Conservation (phyloP, 2,329 filamentous ascomycete species). For the Polychaeton citri region DNA sequence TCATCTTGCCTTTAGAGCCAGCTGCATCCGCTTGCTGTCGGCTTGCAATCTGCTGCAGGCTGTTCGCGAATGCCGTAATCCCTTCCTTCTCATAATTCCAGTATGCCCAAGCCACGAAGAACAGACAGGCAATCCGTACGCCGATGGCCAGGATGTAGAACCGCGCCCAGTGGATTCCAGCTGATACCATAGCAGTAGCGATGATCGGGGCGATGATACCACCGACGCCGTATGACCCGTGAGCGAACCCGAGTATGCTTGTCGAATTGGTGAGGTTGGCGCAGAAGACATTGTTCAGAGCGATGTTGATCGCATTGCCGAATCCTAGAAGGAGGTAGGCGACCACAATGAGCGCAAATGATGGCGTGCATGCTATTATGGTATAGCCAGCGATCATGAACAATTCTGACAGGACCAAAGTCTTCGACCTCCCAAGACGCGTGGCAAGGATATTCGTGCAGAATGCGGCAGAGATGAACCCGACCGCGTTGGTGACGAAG, state of each 20-base stretch:
- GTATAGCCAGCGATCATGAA: conserved; percentile 50
- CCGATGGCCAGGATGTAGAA: conserved; percentile 59
- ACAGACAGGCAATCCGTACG: conserved; percentile 43
- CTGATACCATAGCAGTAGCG: conserved; percentile 58
- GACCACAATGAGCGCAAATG: conserved; percentile 53
- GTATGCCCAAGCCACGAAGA: conserved; percentile 54
- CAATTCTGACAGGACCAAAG: conserved; percentile 45
- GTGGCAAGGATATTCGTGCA: conserved; percentile 51
- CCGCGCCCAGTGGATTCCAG: conserved; percentile 49
- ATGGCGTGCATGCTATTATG: conserved; percentile 52
- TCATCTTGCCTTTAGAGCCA: conserved; percentile 29
- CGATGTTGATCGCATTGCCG: conserved; percentile 37
- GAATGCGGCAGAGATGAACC: conserved; percentile 61
- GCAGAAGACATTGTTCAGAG: conserved; percentile 44
- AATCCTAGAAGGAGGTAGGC: conserved; percentile 47
- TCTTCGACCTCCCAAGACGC: conserved; percentile 51
- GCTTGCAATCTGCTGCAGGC: conserved; percentile 30
- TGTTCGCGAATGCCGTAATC: conserved; percentile 28
- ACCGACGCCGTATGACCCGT: conserved; percentile 46
- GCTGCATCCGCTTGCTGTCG: conserved; percentile 24
- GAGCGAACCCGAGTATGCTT: conserved; percentile 45
- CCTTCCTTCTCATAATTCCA: conserved; percentile 53
- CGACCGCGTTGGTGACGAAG: conserved; percentile 64
- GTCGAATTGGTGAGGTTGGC: conserved; percentile 40
- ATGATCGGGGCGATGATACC: conserved; percentile 53